phyloP scores from a whole-genome alignment of 1,139 yeast species.

The Schwanniomyces etchellsii region DNA sequence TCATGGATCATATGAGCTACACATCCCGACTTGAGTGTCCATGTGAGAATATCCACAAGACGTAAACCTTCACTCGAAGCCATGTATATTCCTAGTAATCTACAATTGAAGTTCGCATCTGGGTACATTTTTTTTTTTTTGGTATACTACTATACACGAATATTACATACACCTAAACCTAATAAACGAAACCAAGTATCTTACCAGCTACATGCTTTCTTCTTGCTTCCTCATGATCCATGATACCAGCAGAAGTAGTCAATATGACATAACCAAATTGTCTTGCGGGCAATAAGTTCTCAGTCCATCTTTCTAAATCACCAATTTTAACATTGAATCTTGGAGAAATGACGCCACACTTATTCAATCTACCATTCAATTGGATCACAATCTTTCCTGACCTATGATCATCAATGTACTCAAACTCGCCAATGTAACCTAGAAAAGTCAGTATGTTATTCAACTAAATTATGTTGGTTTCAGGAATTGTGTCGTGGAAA shows the following conservation, averaged over 20 bases:
- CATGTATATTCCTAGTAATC: background rate
- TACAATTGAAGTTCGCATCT: background rate
- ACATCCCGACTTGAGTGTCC: conserved; percentile 62
- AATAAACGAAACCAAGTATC: conserved; percentile 91
- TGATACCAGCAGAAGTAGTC: conserved; percentile 97
- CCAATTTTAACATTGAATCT: conserved; percentile 89
- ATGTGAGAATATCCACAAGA: conserved; percentile 19
- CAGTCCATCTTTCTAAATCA: conserved; percentile 96
- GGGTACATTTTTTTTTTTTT: background rate
- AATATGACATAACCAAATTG: conserved; percentile 93
- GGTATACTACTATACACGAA: background rate
- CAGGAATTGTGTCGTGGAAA: conserved; percentile 54
- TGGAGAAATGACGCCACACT: conserved; percentile 95
- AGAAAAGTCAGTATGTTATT: conserved; percentile 7
- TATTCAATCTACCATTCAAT: conserved; percentile 94
- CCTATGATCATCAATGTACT: conserved; percentile 97
- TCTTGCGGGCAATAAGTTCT: conserved; percentile 92
- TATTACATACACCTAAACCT: conserved; percentile 15
- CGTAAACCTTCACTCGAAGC: background rate
- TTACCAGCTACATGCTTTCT: conserved; percentile 98
- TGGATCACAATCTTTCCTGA: conserved; percentile 93
- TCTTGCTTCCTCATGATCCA: conserved; percentile 99
- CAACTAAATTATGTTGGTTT: conserved; percentile 1
- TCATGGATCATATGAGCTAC: conserved; percentile 62
- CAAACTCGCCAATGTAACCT: conserved; percentile 66